Percentiles rank a stretch among this genome's conserved stretches.
Evolutionary conservation across 164 flowering plant genomes (phyloP).

Genomic region (Liquidambar formosana): DNA sequence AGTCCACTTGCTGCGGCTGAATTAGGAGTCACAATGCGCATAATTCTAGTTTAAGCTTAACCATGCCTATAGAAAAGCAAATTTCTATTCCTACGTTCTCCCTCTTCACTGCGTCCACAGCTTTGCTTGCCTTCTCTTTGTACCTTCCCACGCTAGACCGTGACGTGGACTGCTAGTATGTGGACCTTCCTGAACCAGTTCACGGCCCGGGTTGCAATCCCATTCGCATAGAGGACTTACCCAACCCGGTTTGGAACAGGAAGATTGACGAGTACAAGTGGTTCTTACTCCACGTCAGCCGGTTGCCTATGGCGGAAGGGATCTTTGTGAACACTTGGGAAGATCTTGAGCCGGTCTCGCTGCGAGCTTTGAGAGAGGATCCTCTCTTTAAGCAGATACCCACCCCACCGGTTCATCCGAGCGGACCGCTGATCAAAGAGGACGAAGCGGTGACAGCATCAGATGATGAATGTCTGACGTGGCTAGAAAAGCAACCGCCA

Average conservation of each 20-base stretch:
- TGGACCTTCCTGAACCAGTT: slow-evolving; percentile 32
- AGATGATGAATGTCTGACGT: slow-evolving; percentile 21
- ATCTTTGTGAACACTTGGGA: slow-evolving; percentile 39
- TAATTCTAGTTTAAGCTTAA: no score
- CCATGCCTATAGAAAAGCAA: slow-evolving; percentile 17
- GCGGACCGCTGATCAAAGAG: slow-evolving; percentile 37
- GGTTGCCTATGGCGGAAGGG: slow-evolving; percentile 23
- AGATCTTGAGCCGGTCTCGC: slow-evolving; percentile 24
- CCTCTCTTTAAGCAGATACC: slow-evolving; percentile 7
- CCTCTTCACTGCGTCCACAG: slow-evolving; percentile 28
- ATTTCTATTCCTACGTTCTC: slow-evolving; percentile 28
- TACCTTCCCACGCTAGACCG: slow-evolving; percentile 34
- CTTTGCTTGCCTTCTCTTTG: slow-evolving; percentile 25
- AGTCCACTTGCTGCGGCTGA: no score
- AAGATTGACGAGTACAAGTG: slow-evolving; percentile 28
- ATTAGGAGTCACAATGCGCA: no score
- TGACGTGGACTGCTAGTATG: slow-evolving; percentile 28
- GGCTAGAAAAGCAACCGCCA: slow-evolving; percentile 50
- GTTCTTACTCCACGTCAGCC: slow-evolving; percentile 15
- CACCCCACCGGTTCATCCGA: slow-evolving; percentile 27
- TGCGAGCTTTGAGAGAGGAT: slow-evolving; percentile 21
- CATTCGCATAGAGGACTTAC: slow-evolving; percentile 21
- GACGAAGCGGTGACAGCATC: background rate
- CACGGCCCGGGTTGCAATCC: slow-evolving; percentile 38
- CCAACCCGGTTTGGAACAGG: slow-evolving; percentile 28